A percentile compares a stretch with the other conserved stretches of the same genome.
Evolutionary conservation across 2,329 filamentous ascomycete species (phyloP).

Genomic region (Penicillium verrucosum): DNA sequence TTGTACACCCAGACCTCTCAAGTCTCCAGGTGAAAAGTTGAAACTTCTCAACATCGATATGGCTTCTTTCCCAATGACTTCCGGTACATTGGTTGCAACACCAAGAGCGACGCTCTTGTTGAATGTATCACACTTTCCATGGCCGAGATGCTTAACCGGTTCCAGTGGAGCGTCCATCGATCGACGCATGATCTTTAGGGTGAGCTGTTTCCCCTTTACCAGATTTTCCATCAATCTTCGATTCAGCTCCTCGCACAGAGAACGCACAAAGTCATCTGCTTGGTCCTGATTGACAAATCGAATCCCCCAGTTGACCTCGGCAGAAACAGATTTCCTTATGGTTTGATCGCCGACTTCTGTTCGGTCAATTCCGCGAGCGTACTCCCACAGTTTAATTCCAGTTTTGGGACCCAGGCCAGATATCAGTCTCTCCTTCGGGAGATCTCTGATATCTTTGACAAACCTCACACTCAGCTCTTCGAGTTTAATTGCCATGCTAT

Average conservation of each 20-base stretch:
- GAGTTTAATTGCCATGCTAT: constrained; percentile 81
- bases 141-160: constrained; percentile 87
- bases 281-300: constrained; percentile 89
- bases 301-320: constrained; percentile 97
- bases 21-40: constrained; percentile 81
- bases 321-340: constrained; percentile 88
- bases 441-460: constrained; percentile 76
- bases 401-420: constrained; percentile 84
- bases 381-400: constrained; percentile 85
- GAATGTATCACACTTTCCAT: constrained; percentile 91
- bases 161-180: constrained; percentile 83
- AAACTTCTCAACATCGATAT: constrained; percentile 79
- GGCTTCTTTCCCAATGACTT: constrained; percentile 73
- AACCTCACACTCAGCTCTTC: constrained; percentile 79
- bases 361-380: constrained; percentile 80
- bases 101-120: constrained; percentile 84
- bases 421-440: constrained; percentile 71
- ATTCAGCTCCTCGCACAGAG: constrained; percentile 79
- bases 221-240: constrained; percentile 75
- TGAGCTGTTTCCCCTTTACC: constrained; percentile 83
- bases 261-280: constrained; percentile 85
- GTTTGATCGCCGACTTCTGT: constrained; percentile 82
- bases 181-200: constrained; percentile 91
- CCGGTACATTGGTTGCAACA: constrained; percentile 73
- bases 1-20: constrained; percentile 88